Evolutionary conservation across 371 early-diverging fungal genomes (phyloP).

Genomic region (Choanephora cucurbitarum): DNA sequence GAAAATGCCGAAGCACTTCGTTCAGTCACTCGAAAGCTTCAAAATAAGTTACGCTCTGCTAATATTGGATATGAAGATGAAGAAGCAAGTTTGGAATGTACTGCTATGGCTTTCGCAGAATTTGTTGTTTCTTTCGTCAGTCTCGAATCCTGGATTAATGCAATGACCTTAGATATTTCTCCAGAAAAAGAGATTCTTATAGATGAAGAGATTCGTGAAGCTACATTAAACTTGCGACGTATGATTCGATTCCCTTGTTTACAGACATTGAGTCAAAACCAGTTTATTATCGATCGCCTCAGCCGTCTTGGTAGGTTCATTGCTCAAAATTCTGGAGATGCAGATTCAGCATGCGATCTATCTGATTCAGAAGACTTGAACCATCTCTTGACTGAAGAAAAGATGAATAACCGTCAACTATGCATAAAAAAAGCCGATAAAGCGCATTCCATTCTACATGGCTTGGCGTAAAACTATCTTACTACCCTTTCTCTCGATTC

Average conservation of each 20-base stretch:
- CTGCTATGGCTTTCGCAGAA: slow-evolving; percentile 36
- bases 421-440: slow-evolving; percentile 30
- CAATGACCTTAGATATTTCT: slow-evolving; percentile 20
- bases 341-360: slow-evolving; percentile 36
- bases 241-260: slow-evolving; percentile 32
- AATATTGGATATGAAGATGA: slow-evolving; percentile 3
- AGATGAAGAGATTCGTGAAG: slow-evolving; percentile 13
- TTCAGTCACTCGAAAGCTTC: slow-evolving; percentile 8
- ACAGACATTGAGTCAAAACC: slow-evolving; percentile 13
- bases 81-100: slow-evolving; percentile 22
- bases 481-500: not conserved
- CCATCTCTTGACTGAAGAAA: not conserved
- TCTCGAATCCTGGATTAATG: slow-evolving; percentile 43
- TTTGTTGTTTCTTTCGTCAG: slow-evolving; percentile 39
- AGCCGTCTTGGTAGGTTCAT: slow-evolving; percentile 31
- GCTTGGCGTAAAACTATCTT: slow-evolving; percentile 19
- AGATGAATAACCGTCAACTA: slow-evolving; percentile 5
- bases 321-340: slow-evolving; percentile 31
- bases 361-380: slow-evolving; percentile 12
- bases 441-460: slow-evolving; percentile 42
- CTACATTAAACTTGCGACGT: slow-evolving; percentile 28
- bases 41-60: slow-evolving; percentile 1
- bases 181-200: slow-evolving; percentile 14
- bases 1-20: slow-evolving; percentile 24
- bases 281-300: slow-evolving; percentile 32